Evolutionary conservation across 176 grass and related monocot genomes (phyloP).

Genomic region (Lolium multiflorum): DNA sequence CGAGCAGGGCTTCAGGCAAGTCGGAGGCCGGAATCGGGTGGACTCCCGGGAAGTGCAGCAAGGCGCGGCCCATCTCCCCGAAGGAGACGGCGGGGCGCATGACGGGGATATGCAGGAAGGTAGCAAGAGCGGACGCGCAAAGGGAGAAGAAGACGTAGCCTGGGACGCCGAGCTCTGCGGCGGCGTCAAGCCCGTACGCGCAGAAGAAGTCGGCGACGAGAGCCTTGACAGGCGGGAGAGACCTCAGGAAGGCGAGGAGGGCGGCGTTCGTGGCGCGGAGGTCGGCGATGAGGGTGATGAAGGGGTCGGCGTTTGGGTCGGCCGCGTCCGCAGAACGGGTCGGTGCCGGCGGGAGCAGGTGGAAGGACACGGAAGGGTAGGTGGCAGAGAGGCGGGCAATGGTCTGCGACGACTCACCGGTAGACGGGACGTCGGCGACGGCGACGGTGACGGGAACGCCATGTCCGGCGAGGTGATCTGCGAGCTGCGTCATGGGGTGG

Average conservation of each 20-base stretch:
- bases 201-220: conserved; percentile 73
- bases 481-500: conserved; percentile 57
- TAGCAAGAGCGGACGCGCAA: conserved; percentile 46
- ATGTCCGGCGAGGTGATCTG: conserved; percentile 35
- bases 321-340: background rate
- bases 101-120: conserved; percentile 52
- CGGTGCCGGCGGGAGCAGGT: conserved; percentile 26
- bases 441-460: conserved; percentile 45
- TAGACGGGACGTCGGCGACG: conserved; percentile 51
- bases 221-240: conserved; percentile 46
- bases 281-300: conserved; percentile 49
- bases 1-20: conserved; percentile 43
- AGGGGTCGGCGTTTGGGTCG: conserved; percentile 39
- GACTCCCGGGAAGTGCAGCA: conserved; percentile 56
- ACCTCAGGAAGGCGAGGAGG: conserved; percentile 36
- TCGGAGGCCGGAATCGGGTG: conserved; percentile 56
- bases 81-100: conserved; percentile 37
- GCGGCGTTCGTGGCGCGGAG: conserved; percentile 41
- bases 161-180: conserved; percentile 45
- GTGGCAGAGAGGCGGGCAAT: conserved; percentile 29
- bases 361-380: conserved; percentile 59
- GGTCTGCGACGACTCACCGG: background rate
- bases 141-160: conserved; percentile 55
- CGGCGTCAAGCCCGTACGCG: conserved; percentile 51
- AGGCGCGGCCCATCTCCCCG: conserved; percentile 51